These are phyloP conservation scores for Aspergillus panamensis DNA, from an alignment of 495 filamentous ascomycete species.

Conservation along the genomic window DNA sequence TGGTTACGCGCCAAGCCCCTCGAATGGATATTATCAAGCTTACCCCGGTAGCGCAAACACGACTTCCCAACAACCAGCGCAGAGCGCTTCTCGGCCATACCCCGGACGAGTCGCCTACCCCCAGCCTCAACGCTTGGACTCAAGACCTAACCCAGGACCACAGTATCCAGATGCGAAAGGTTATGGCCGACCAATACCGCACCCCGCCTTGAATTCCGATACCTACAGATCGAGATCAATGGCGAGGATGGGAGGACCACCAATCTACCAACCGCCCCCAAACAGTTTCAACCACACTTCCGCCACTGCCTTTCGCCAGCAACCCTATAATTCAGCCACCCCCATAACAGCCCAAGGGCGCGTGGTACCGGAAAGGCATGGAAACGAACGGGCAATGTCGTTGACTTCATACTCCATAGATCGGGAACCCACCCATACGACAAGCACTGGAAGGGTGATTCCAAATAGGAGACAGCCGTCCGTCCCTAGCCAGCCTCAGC, in stretches of 20 bases:
- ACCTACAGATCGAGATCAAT: constrained; percentile 89
- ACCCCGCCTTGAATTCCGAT: constrained; percentile 78
- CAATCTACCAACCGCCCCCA: constrained; percentile 61
- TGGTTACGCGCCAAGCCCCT: constrained; percentile 42
- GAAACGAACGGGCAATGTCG: constrained; percentile 87
- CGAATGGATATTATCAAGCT: constrained; percentile 46
- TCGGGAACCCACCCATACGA: constrained; percentile 77
- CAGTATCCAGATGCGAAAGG: constrained; percentile 50
- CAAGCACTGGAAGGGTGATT: constrained; percentile 80
- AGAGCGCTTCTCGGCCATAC: constrained; percentile 62
- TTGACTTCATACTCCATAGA: constrained; percentile 82
- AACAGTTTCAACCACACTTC: constrained; percentile 64
- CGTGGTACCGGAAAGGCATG: constrained; percentile 82
- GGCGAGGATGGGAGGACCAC: constrained; percentile 65
- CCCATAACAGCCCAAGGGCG: constrained; percentile 88
- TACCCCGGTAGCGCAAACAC: constrained; percentile 47
- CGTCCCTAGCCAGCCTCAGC: constrained; percentile 33
- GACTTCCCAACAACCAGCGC: constrained; percentile 51
- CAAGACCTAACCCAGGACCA: constrained; percentile 59
- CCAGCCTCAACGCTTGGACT: constrained; percentile 65
- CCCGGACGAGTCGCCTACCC: constrained; percentile 60
- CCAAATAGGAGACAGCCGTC: constrained; percentile 62
- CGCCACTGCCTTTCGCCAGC: constrained; percentile 70
- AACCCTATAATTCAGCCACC: constrained; percentile 58
- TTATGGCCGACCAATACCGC: constrained; percentile 48